phyloP scores from a whole-genome alignment of 2,329 filamentous ascomycete species.

The Nannizziopsis barbatae region DNA sequence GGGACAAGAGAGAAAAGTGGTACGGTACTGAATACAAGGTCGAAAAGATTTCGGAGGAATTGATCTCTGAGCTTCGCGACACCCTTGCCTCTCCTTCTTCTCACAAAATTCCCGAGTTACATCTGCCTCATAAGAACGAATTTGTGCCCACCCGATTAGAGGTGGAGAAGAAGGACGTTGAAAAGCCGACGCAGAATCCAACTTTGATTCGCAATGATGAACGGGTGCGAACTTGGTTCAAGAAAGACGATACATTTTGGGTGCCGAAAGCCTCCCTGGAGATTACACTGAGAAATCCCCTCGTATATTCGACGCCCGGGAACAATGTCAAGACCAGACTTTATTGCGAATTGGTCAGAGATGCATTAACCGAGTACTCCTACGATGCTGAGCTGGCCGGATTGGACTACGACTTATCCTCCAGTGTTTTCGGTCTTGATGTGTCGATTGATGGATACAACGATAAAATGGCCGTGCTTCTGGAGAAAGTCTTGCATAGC shows the following conservation, averaged over 20 bases:
- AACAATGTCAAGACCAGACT: slow-evolving; percentile 67
- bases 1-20: slow-evolving; percentile 88
- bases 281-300: slow-evolving; percentile 65
- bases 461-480: slow-evolving; percentile 80
- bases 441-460: slow-evolving; percentile 84
- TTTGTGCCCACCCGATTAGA: slow-evolving; percentile 90
- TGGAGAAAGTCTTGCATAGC: slow-evolving; percentile 77
- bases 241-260: slow-evolving; percentile 98
- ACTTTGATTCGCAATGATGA: slow-evolving; percentile 77
- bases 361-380: slow-evolving; percentile 82
- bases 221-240: slow-evolving; percentile 78
- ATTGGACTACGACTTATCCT: slow-evolving; percentile 66
- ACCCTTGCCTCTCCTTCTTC: slow-evolving; percentile 49
- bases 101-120: slow-evolving; percentile 57
- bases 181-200: slow-evolving; percentile 60
- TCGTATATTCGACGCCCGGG: slow-evolving; percentile 67
- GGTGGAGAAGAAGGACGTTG: slow-evolving; percentile 87
- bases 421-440: slow-evolving; percentile 61
- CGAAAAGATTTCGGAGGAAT: slow-evolving; percentile 65
- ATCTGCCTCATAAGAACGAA: slow-evolving; percentile 85
- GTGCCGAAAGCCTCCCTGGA: slow-evolving; percentile 86
- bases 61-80: slow-evolving; percentile 58
- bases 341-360: slow-evolving; percentile 75
- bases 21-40: slow-evolving; percentile 90
- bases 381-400: slow-evolving; percentile 94